Conservation (phyloP, 225 moss, liverwort and hornwort genomes). For the Pseudoscleropodium purum region DNA sequence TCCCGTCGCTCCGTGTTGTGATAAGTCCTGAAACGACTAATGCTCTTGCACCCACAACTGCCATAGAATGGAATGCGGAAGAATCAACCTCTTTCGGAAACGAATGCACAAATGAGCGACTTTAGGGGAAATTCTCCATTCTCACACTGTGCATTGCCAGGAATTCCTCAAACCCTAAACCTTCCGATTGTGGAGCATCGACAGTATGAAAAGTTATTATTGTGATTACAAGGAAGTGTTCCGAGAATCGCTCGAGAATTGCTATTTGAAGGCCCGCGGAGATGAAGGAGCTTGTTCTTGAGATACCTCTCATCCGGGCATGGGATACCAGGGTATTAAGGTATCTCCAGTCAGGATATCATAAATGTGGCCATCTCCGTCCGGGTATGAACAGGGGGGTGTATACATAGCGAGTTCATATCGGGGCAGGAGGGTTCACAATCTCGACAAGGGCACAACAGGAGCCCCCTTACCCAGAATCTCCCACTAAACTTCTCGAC, state of each 20-base stretch:
- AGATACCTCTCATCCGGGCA: not conserved
- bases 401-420: not conserved
- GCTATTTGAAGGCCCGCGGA: not conserved
- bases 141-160: not conserved
- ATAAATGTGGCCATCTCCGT: accelerated
- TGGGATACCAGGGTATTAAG: not conserved
- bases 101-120: not conserved
- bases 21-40: not conserved
- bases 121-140: not conserved
- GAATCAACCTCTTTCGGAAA: not conserved
- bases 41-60: not conserved
- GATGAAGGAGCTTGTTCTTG: not conserved
- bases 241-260: not conserved
- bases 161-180: not conserved
- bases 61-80: not conserved
- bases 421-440: not conserved
- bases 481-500: not conserved
- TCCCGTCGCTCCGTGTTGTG: not conserved
- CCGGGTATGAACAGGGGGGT: not conserved
- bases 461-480: not conserved
- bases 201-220: not conserved
- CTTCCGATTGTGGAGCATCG: not conserved
- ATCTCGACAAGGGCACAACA: not conserved
- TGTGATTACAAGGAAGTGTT: not conserved
- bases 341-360: not conserved